Percentiles rank a stretch among this genome's conserved stretches.
These are phyloP conservation scores for Solanum lignicaule DNA, from an alignment of 257 asterid species.

Conservation along the genomic window DNA sequence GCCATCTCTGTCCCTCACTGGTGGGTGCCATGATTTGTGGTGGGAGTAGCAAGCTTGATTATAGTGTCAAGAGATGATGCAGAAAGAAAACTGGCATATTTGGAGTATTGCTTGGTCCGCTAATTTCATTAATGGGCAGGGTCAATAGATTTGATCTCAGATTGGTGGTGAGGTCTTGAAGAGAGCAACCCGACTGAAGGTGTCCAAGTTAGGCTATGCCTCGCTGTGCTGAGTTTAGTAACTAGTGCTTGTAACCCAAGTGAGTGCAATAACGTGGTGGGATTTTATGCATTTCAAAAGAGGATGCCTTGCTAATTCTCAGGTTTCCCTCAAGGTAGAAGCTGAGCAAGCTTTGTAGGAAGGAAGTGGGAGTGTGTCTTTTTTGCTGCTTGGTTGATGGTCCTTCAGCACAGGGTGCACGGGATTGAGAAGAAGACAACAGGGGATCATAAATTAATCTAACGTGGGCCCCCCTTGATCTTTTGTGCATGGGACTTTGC, in stretches of 20 bases:
- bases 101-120: background rate
- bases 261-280: background rate
- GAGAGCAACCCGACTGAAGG: background rate
- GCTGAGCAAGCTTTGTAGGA: background rate
- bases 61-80: background rate
- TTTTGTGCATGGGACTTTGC: background rate
- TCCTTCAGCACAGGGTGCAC: background rate
- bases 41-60: background rate
- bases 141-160: background rate
- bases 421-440: background rate
- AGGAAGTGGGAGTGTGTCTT: background rate
- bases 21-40: background rate
- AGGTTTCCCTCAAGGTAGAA: background rate
- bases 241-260: background rate
- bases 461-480: background rate
- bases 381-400: background rate
- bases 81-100: background rate
- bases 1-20: background rate
- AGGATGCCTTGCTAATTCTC: background rate
- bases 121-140: background rate
- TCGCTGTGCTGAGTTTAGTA: background rate
- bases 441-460: background rate
- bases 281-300: background rate
- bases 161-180: background rate
- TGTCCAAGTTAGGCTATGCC: background rate